Evolutionary conservation across 371 early-diverging fungal genomes (phyloP).

Genomic region (Zopfochytrium polystomum): DNA sequence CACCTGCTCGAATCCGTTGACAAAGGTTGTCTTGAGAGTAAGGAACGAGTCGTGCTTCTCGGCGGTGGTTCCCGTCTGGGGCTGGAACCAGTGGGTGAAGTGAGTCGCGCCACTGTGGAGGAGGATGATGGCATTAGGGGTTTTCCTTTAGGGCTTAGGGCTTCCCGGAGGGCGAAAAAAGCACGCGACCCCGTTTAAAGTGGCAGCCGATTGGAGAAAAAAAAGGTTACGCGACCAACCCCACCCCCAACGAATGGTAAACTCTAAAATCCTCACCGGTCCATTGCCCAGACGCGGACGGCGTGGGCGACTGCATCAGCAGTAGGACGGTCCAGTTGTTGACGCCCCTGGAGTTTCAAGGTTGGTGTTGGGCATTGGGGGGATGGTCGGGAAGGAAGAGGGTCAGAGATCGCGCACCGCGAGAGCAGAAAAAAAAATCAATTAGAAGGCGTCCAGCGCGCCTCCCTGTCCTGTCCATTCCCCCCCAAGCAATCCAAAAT

Average conservation of each 20-base stretch:
- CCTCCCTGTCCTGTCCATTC: too few species aligned
- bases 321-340: constrained; percentile 82
- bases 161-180: neutral
- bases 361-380: neutral
- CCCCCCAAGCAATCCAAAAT: too few species aligned
- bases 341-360: constrained; percentile 61
- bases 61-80: constrained; percentile 95
- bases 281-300: constrained; percentile 94
- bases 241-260: too few species aligned
- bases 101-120: constrained; percentile 72
- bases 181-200: neutral
- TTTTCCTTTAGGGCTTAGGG: too few species aligned
- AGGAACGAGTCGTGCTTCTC: constrained; percentile 99
- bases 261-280: constrained; percentile 45
- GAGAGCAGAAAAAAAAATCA: neutral
- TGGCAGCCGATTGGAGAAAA: neutral
- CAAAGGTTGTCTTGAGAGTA: constrained; percentile 67
- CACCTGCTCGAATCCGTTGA: constrained; percentile 73
- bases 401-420: neutral
- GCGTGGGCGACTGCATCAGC: constrained; percentile 98
- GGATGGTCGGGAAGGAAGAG: neutral
- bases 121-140: too few species aligned
- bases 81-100: constrained; percentile 99
- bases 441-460: too few species aligned
- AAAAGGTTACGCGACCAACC: too few species aligned